Conservation (phyloP, 108 stramenopile species). For the Stephanodiscus minutulus region DNA sequence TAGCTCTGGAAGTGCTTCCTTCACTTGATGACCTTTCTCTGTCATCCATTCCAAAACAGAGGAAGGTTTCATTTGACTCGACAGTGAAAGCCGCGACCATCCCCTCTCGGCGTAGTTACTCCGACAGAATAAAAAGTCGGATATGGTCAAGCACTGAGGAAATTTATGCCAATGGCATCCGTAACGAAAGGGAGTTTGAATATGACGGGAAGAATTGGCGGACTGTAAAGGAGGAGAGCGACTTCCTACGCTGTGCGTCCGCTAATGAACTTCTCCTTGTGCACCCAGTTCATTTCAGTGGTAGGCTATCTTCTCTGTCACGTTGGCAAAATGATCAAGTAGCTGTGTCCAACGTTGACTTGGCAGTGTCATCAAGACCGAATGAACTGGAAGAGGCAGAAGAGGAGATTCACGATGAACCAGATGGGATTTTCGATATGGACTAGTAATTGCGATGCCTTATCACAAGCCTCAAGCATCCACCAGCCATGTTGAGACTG, state of each 20-base stretch:
- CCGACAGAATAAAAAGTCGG: conserved; percentile 22
- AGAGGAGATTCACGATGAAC: conserved; percentile 13
- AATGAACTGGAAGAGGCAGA: conserved; percentile 3
- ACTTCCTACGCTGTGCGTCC: conserved; percentile 12
- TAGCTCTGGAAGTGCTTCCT: not conserved
- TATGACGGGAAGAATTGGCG: conserved; percentile 38
- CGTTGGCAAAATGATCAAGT: conserved; percentile 4
- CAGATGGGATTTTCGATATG: conserved; percentile 25
- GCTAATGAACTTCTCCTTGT: conserved; percentile 15
- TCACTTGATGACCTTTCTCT: conserved; percentile 7
- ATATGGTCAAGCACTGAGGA: conserved; percentile 45
- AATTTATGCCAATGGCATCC: conserved; percentile 26
- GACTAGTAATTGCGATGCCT: not conserved
- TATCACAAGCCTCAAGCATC: not conserved
- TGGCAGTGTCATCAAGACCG: not conserved
- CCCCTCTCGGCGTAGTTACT: conserved; percentile 31
- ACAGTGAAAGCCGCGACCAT: conserved; percentile 45
- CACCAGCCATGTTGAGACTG: not conserved
- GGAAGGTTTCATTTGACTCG: conserved; percentile 47
- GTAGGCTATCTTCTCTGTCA: conserved; percentile 9
- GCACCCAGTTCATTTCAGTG: conserved; percentile 34
- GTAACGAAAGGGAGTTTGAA: conserved; percentile 35
- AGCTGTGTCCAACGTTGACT: not conserved
- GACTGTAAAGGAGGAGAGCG: conserved; percentile 23
- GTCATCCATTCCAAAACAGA: conserved; percentile 14